Evolutionary conservation across 768 basidiomycete species (phyloP), one percentile per base, ranked within the genome.

Genomic region (Panellus pusillus): DNA sequence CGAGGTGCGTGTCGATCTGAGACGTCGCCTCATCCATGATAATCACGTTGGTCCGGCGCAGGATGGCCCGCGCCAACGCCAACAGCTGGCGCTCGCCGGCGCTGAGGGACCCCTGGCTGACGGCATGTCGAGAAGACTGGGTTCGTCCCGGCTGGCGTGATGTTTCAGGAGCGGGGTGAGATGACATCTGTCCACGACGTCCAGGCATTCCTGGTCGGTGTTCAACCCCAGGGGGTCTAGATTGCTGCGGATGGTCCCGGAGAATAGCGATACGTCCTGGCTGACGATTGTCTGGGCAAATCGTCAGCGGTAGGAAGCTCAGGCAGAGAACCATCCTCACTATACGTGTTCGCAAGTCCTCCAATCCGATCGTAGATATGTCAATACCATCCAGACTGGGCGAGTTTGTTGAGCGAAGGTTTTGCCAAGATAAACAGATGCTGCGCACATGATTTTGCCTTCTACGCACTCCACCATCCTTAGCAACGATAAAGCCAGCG

Each of bases 11-110:
- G 65, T 91, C 87, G 44, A 91, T 86, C 55, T 87, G 83, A 3
- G 87, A 87, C 2, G 87, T 87, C n/a, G 86, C 86, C 62, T 88
- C 87, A 60, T 91, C 87, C 79, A 88, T 78, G 50, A 89, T 82
- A 40, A 87, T 81, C 40, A 89, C 79, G 43, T 80, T 82, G 8
- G 83, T 86, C 42, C 79, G 68, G 50, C 87, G 74, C 38, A 89
- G 65, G 36, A 87, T 77, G 0, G 87, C 87, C n/a, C 87, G 78
- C 17, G 86, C 83, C 47, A 89, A 69, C 0, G 87, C 83, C 9
- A 88, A 74, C 2, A 89, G 72, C 58, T 94, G 92, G 42, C 89
- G 77, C 66, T 93, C 89, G 35, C 91, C 90, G 13, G 87, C 87
- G 47, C 84, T 83, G 61, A 91, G 70, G 46, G 84, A 82, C 15